phyloP scores from a whole-genome alignment of 352 stramenopile species.

The Phytophthora citricola region DNA sequence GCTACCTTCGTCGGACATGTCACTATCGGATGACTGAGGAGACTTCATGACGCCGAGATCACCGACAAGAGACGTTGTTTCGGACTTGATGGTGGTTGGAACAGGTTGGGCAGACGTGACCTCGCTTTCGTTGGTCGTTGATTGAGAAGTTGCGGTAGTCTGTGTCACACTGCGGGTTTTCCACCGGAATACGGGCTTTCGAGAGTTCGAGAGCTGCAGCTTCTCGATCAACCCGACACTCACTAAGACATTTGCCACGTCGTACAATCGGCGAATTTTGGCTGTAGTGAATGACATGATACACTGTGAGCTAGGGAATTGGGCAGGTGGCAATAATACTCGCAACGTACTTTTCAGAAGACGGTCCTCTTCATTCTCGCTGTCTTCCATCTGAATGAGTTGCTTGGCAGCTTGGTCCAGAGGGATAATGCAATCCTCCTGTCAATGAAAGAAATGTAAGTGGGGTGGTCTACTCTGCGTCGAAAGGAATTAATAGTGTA shows the following conservation, averaged over 20 bases:
- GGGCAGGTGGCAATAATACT: background rate
- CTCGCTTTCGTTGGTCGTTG: background rate
- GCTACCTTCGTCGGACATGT: conserved; percentile 64
- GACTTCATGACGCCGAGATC: conserved; percentile 48
- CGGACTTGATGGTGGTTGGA: conserved; percentile 7
- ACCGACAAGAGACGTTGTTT: conserved; percentile 13
- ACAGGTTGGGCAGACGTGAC: conserved; percentile 9
- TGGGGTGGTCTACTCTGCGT: background rate
- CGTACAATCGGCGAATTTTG: conserved; percentile 97
- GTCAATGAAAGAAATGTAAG: conserved; percentile 4
- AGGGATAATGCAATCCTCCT: conserved; percentile 92
- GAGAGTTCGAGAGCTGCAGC: conserved; percentile 79
- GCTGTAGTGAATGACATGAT: conserved; percentile 45
- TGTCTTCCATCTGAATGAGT: conserved; percentile 91
- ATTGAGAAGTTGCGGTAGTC: background rate
- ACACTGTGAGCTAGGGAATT: conserved; percentile 10
- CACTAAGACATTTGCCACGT: conserved; percentile 97
- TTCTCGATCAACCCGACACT: conserved; percentile 94
- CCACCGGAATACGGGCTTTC: conserved; percentile 89
- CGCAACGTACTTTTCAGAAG: conserved; percentile 79
- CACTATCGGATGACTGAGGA: conserved; percentile 67
- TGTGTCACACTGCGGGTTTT: conserved; percentile 39
- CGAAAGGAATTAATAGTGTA: conserved; percentile 25
- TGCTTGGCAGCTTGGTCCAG: conserved; percentile 94
- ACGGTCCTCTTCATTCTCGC: conserved; percentile 73